Evolutionary conservation across 768 basidiomycete species (phyloP).

Genomic region (Mycena leptocephala): DNA sequence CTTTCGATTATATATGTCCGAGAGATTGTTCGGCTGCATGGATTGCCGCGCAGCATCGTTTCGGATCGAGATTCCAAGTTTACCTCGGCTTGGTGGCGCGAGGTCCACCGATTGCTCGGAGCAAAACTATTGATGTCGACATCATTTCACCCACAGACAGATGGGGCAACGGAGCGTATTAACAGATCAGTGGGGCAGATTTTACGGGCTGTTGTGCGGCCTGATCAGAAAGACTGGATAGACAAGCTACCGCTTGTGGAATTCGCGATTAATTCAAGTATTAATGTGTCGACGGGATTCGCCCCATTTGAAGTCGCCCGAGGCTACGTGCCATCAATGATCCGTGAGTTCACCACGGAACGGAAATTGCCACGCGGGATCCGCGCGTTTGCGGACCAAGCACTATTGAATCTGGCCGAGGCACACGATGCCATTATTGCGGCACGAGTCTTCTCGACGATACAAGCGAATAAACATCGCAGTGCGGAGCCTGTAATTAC

Average conservation of each 20-base stretch:
- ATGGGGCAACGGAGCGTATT: too few relatives aligned
- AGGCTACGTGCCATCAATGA: background rate
- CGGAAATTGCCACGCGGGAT: background rate
- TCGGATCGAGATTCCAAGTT: too few relatives aligned
- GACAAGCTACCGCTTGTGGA: too few relatives aligned
- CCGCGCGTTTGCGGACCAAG: background rate
- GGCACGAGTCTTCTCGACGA: constrained; percentile 36
- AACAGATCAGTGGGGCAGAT: too few relatives aligned
- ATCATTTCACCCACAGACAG: too few relatives aligned
- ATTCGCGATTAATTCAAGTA: too few relatives aligned
- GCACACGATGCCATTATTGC: constrained; percentile 46
- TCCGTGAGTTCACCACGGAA: background rate
- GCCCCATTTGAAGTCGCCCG: background rate
- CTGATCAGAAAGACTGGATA: too few relatives aligned
- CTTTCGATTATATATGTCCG: constrained; percentile 32
- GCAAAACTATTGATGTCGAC: too few relatives aligned
- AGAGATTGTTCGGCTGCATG: constrained; percentile 40
- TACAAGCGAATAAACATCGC: constrained; percentile 29
- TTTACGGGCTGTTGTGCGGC: too few relatives aligned
- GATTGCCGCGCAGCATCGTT: constrained; percentile 8
- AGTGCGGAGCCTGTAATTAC: constrained; percentile 28
- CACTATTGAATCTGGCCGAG: background rate
- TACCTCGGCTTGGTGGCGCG: too few relatives aligned
- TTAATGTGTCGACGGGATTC: background rate
- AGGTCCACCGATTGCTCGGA: too few relatives aligned